phyloP scores from a whole-genome alignment of 192 early-diverging fungal genomes.

The Spinellus fusiger region DNA sequence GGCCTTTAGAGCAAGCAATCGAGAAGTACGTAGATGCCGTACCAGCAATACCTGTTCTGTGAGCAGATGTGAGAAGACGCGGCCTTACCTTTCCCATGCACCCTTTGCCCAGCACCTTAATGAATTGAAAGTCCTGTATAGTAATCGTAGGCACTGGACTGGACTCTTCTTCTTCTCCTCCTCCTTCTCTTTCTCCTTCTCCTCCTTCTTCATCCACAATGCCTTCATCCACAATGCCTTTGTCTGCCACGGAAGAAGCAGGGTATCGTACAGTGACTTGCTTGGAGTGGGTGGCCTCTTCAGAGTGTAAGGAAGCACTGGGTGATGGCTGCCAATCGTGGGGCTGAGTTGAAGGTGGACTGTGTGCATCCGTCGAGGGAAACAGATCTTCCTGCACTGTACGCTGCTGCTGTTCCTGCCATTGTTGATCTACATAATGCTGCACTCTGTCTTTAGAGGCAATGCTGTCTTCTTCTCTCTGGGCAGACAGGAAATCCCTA shows the following conservation, averaged over 20 bases:
- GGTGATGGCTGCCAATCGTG: neutral
- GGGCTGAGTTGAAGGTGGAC: neutral
- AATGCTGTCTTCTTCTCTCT: slow-evolving; percentile 40
- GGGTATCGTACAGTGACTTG: neutral
- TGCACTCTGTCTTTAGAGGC: slow-evolving; percentile 5
- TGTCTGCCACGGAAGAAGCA: too few species aligned
- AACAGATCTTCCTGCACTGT: neutral
- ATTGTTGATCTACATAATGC: slow-evolving; percentile 2
- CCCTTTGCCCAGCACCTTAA: slow-evolving; percentile 48
- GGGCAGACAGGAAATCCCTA: slow-evolving; percentile 38
- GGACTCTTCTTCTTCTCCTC: too few species aligned
- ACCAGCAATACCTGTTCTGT: slow-evolving; percentile 6
- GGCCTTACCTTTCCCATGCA: slow-evolving; percentile 49
- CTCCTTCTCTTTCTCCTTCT: too few species aligned
- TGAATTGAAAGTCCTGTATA: slow-evolving; percentile 44
- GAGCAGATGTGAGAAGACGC: neutral
- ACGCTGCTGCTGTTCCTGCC: neutral
- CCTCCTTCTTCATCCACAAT: neutral
- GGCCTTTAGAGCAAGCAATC: slow-evolving; percentile 44
- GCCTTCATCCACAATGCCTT: neutral
- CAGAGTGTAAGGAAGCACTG: neutral
- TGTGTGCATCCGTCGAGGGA: neutral
- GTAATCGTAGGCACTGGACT: slow-evolving; percentile 13
- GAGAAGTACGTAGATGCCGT: slow-evolving; percentile 1
- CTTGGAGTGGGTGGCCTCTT: neutral